Conservation (phyloP, 1,139 yeast species). For the Geotrichum histeridarum region DNA sequence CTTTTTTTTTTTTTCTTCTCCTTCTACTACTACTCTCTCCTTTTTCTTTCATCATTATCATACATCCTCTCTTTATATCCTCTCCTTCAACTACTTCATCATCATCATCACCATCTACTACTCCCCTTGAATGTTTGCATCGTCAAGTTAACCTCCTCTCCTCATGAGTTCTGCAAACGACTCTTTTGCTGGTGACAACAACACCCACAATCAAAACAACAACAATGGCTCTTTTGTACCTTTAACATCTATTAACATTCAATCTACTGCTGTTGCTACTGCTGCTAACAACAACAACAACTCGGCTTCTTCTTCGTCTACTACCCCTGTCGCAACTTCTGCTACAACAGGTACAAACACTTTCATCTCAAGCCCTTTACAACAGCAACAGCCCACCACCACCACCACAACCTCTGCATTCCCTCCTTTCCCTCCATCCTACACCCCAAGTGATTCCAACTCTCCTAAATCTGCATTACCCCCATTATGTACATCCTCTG, state of each 20-base stretch:
- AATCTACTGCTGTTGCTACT: too few relatives aligned
- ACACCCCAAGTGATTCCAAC: conserved; percentile 1
- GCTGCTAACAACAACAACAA: too few relatives aligned
- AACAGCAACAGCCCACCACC: not conserved
- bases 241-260: not conserved
- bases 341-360: too few relatives aligned
- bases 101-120: too few relatives aligned
- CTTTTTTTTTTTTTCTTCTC: too few relatives aligned
- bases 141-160: not conserved
- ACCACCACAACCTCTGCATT: conserved; percentile 7
- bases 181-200: not conserved
- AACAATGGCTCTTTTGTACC: not conserved
- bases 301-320: too few relatives aligned
- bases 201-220: not conserved
- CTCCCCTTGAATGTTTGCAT: not conserved
- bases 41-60: too few relatives aligned
- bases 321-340: too few relatives aligned
- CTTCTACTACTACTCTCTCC: too few relatives aligned
- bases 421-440: conserved; percentile 10
- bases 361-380: too few relatives aligned
- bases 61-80: too few relatives aligned
- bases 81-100: too few relatives aligned
- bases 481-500: not conserved
- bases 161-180: not conserved
- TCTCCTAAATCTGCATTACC: conserved; percentile 1